Base-by-base conservation (phyloP, 352 stramenopile species). In the Sclerospora graminicola region DNA sequence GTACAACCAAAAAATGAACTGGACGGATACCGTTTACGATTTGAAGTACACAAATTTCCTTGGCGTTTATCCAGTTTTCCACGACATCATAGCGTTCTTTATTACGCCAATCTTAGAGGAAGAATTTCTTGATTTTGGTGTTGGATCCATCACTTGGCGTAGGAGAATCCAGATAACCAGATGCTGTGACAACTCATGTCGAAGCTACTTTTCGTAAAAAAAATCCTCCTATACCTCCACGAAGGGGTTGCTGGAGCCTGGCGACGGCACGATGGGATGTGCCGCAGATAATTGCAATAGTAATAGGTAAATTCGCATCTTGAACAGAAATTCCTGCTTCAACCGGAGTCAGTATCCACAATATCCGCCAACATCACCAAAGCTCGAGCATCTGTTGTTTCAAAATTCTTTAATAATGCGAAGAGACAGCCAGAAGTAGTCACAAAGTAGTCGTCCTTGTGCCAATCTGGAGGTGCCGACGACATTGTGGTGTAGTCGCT, bases 271-370 rank as follows among this genome's bases (percentile, higher is more conserved):
- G 45, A 45, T 15, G 65, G 43, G 32, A 81, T 64, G 51, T 64
- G 74, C 24, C 65, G 59, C 15, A 88, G 27, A 44, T 90, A 94
- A 41, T 89, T 94, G 78, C 60, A 40, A 94, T 91, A 35, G 81
- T 82, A 28, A 85, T 50, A 45, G 91, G 88, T 37, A 94, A 48
- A 38, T 84, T 72, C 10, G 65, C 65, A 36, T 94, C 82, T 66
- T 94, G 82, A 23, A 94, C 77, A 13, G 82, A 94, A 44, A 94
- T 86, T 10, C 82, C 72, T 3, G 74, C 81, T 48, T 94, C 82
- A 4, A 94, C 77, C 14, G 82, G 82, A 14, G 72, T 76, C 15
- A 91, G 45, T 21, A 89, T 72, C 42, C 7, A 79, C 62, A 38
- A 86, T 54, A 49, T 84, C 66, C 4, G 79, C 84, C 30, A 91